phyloP scores from a whole-genome alignment of 192 early-diverging fungal species.

The Rhizophagus sp. region DNA sequence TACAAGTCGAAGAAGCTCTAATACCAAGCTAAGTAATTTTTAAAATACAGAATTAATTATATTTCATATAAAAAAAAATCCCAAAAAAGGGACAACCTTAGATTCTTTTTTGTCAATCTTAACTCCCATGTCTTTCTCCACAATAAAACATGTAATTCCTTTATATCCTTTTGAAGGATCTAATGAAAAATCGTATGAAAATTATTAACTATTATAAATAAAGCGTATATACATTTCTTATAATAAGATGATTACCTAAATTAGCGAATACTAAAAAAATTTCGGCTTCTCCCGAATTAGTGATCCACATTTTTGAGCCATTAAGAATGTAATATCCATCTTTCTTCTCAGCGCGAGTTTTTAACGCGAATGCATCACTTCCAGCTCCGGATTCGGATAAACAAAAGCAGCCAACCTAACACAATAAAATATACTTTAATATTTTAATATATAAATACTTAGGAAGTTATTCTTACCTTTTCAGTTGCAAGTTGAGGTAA shows the following conservation, averaged over 20 bases:
- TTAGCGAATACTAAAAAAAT: constrained; percentile 98
- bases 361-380: constrained; percentile 90
- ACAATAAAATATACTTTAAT: not conserved
- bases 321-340: constrained; percentile 90
- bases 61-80: not conserved
- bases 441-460: not conserved
- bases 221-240: not conserved
- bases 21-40: constrained; percentile 76
- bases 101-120: constrained; percentile 94
- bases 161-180: constrained; percentile 92
- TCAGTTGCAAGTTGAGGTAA: constrained; percentile 66
- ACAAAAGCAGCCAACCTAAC: constrained; percentile 89
- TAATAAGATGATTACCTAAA: constrained; percentile 50
- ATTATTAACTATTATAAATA: not conserved
- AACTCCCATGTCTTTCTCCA: constrained; percentile 92
- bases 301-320: constrained; percentile 93
- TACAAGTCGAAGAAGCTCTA: constrained; percentile 93
- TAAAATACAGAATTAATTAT: constrained; percentile 16
- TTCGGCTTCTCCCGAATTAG: constrained; percentile 94
- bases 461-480: not conserved
- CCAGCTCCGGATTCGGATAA: constrained; percentile 92
- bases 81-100: constrained; percentile 57
- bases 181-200: not conserved
- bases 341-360: constrained; percentile 81
- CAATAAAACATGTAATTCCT: constrained; percentile 96